These are phyloP conservation scores for Thielaviopsis musarum DNA, from an alignment of 2,329 filamentous ascomycete species.

Conservation along the genomic window DNA sequence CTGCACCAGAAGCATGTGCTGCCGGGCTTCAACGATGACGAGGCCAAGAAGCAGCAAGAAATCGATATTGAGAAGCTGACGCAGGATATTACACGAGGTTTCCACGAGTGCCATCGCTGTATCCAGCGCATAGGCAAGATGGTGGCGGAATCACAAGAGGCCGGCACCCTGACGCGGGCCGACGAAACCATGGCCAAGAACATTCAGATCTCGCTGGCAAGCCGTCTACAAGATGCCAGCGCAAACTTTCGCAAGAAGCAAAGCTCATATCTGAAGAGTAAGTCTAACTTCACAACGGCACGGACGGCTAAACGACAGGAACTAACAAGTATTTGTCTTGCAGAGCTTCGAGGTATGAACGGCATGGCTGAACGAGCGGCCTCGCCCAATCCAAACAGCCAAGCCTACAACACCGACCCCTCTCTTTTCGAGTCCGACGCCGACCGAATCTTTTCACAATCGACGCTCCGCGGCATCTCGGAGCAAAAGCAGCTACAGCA, in stretches of 20 bases:
- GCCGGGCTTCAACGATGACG: constrained; percentile 91
- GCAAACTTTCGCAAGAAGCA: constrained; percentile 93
- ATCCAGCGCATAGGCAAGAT: constrained; percentile 80
- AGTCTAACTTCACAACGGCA: constrained; percentile 12
- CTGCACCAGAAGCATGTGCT: constrained; percentile 94
- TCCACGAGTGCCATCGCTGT: constrained; percentile 76
- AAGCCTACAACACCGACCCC: constrained; percentile 45
- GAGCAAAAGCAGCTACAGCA: constrained; percentile 43
- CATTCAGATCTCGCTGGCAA: constrained; percentile 79
- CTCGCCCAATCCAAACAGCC: constrained; percentile 24
- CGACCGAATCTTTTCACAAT: constrained; percentile 82
- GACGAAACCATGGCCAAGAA: constrained; percentile 96
- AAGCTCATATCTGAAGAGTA: constrained; percentile 88
- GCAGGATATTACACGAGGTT: constrained; percentile 72
- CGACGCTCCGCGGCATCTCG: constrained; percentile 64
- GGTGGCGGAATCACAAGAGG: constrained; percentile 62
- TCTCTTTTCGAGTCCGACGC: constrained; percentile 86
- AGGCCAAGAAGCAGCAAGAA: constrained; percentile 74
- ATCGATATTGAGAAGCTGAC: constrained; percentile 79
- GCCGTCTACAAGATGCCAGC: constrained; percentile 80
- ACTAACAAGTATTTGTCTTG: constrained; percentile 4
- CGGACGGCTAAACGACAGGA: background rate
- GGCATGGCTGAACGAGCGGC: constrained; percentile 28
- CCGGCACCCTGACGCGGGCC: constrained; percentile 56
- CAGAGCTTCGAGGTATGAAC: constrained; percentile 60